phyloP scores from a whole-genome alignment of 306 rosid species.

The Vicia faba region DNA sequence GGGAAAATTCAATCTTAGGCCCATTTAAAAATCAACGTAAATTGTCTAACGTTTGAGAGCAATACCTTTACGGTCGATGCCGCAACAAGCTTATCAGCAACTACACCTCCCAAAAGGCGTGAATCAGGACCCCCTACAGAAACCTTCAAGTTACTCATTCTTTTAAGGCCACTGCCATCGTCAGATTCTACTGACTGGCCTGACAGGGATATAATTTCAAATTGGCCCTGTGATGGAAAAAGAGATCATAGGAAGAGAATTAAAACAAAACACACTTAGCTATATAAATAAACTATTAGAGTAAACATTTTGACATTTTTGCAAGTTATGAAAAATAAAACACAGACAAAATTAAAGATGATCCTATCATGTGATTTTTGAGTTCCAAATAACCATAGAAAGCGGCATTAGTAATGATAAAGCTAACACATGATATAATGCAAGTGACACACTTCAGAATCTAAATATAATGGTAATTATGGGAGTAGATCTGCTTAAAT shows the following conservation, averaged over 20 bases:
- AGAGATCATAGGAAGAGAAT: conserved; percentile 14
- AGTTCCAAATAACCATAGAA: conserved; percentile 1
- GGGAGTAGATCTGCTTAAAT: not conserved
- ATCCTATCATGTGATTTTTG: not conserved
- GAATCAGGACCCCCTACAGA: conserved; percentile 67
- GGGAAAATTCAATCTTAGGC: conserved; percentile 14
- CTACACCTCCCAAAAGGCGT: conserved; percentile 73
- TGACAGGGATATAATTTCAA: conserved; percentile 68
- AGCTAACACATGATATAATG: not conserved
- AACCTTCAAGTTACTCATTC: conserved; percentile 54
- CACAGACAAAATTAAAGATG: conserved; percentile 5
- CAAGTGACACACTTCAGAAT: not conserved
- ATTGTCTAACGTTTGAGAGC: conserved; percentile 26
- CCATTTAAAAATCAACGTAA: conserved; percentile 4
- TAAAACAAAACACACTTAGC: conserved; percentile 6
- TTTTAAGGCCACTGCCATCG: conserved; percentile 43
- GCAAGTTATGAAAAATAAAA: not conserved
- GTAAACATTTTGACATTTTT: conserved; percentile 25
- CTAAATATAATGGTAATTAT: conserved; percentile 13
- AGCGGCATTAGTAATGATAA: not conserved
- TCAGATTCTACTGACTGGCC: conserved; percentile 55
- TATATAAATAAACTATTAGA: not conserved
- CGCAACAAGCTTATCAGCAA: conserved; percentile 70
- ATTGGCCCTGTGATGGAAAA: conserved; percentile 62
- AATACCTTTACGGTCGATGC: conserved; percentile 74